Conservation (phyloP, 1,284 basidiomycete species). For the Marasmius sp. region DNA sequence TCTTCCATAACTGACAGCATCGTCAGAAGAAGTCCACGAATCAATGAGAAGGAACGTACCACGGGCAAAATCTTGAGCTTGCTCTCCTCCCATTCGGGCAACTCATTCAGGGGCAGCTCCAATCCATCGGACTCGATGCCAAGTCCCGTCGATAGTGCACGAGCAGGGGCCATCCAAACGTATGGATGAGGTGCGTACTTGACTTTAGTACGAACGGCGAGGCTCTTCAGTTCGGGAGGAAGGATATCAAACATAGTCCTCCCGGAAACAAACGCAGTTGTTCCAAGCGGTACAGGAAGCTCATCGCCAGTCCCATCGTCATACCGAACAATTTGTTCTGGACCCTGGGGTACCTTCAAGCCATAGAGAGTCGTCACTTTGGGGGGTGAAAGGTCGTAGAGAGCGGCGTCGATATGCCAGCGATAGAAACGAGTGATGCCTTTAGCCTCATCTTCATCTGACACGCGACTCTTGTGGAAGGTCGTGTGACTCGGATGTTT, state of each 20-base stretch:
- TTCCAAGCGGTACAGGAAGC: slow-evolving; percentile 80
- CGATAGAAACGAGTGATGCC: slow-evolving; percentile 86
- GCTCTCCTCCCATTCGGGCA: slow-evolving; percentile 74
- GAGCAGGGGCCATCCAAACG: slow-evolving; percentile 82
- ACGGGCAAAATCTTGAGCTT: slow-evolving; percentile 70
- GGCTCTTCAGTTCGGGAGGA: slow-evolving; percentile 71
- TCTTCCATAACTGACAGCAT: slow-evolving; percentile 72
- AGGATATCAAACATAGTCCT: slow-evolving; percentile 86
- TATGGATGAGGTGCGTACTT: slow-evolving; percentile 73
- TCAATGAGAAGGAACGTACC: slow-evolving; percentile 24
- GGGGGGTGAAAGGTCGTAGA: slow-evolving; percentile 87
- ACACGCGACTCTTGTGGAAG: slow-evolving; percentile 86
- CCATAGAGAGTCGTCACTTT: slow-evolving; percentile 89
- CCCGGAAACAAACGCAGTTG: slow-evolving; percentile 83
- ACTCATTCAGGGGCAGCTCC: slow-evolving; percentile 62
- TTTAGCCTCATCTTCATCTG: slow-evolving; percentile 72
- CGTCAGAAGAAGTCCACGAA: slow-evolving; percentile 1
- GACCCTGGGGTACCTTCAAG: slow-evolving; percentile 71
- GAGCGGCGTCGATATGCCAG: slow-evolving; percentile 93
- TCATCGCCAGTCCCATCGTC: slow-evolving; percentile 90
- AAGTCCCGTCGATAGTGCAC: slow-evolving; percentile 71
- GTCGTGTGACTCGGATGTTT: slow-evolving; percentile 86
- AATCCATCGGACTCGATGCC: slow-evolving; percentile 77
- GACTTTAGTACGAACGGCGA: slow-evolving; percentile 77
- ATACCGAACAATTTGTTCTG: slow-evolving; percentile 71